phyloP scores from a whole-genome alignment of 2,329 filamentous ascomycete species.

The Mycosphaerelloides madeirae region DNA sequence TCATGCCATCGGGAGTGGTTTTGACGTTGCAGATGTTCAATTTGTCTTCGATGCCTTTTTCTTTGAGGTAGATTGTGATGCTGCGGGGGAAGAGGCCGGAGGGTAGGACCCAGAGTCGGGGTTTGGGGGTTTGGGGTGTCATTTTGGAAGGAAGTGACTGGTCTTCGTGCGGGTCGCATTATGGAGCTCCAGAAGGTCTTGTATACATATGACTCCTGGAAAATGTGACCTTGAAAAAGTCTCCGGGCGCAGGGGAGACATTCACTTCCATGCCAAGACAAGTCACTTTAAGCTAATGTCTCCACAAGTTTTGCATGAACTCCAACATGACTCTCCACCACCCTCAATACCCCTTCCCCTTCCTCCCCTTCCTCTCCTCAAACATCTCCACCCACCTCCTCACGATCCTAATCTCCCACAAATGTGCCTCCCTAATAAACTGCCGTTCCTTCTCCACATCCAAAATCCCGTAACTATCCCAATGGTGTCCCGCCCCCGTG shows the following conservation, averaged over 20 bases:
- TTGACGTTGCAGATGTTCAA: slow-evolving; percentile 8
- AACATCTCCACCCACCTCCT: slow-evolving; percentile 55
- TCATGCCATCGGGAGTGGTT: slow-evolving; percentile 5
- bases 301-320: no score
- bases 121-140: slow-evolving; percentile 2
- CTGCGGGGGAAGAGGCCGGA: slow-evolving; percentile 13
- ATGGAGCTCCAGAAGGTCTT: no score
- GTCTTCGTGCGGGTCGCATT: no score
- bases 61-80: slow-evolving; percentile 13
- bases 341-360: neutral
- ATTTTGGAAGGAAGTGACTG: no score
- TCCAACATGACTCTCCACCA: no score
- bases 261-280: no score
- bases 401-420: slow-evolving; percentile 57
- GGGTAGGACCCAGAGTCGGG: slow-evolving; percentile 9
- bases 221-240: no score
- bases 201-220: no score
- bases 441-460: slow-evolving; percentile 54
- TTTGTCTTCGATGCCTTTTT: slow-evolving; percentile 11
- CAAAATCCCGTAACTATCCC: slow-evolving; percentile 41
- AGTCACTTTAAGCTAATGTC: no score
- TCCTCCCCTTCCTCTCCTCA: slow-evolving; percentile 4
- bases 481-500: slow-evolving; percentile 48
- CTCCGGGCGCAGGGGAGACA: no score
- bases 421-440: slow-evolving; percentile 58